Base-by-base conservation (phyloP, 176 grass and related monocot genomes). In the Musa schizocarpa region DNA sequence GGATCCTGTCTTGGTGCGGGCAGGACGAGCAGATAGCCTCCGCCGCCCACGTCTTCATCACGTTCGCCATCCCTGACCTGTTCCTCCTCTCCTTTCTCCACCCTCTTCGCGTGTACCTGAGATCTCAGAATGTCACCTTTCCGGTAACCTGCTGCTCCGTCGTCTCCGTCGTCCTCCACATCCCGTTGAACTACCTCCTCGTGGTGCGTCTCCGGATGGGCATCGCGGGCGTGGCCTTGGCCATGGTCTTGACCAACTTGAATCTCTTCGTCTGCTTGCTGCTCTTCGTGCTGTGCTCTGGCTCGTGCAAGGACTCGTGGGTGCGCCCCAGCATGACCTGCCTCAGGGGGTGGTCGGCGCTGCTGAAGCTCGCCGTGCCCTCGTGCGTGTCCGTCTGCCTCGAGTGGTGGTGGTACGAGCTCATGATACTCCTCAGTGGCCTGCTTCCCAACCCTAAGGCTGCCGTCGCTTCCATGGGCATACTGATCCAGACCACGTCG, bases 401-500 rank as follows among this genome's bases (percentile, higher is more conserved):
- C 71, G 71, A 73, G 71, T 73, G 71, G 71, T 73, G 71, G 71
- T 73, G 71, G 71, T 73, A 73, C 79, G 95, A 99, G 81, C 82
- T 99, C 80, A 99, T 99, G 90, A 99, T 99, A 76, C 85, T 99
- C 80, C 88, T 94, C 14, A 91, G 90, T 54, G 95, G 95, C 1
- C 86, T 99, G 59, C 88, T 99, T 0, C 51, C 76, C 68, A 85
- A 94, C 63, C 95, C 90, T 51, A 87, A 80, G 73, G 87, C 90
- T 48, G 82, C 95, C 65, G 90, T 99, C 50, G 91, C 95, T 5
- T 99, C 95, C 59, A 99, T 99, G 95, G 95, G 95, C 11, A 84
- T 99, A 23, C 87, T 99, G 71, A 99, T 99, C 83, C 95, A 99
- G 54, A 89, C 90, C 65, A 99, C 95, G 27, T 91, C 90, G n/a